Base-by-base conservation (phyloP, 2,329 filamentous ascomycete species). In the Ascochyta clinopodiicola region DNA sequence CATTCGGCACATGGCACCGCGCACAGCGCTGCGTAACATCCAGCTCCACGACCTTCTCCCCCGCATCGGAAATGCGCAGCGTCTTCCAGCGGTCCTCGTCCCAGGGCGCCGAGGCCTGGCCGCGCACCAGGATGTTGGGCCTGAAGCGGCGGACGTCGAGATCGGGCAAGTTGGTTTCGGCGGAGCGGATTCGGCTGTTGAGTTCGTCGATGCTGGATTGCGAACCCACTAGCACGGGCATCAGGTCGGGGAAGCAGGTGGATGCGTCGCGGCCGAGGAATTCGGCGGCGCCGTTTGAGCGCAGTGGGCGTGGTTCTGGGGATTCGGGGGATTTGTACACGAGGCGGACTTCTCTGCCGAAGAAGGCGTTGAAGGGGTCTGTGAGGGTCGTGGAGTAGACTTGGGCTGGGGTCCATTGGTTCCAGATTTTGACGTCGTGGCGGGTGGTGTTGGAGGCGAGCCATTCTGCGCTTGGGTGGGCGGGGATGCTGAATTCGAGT, bases 41-140 rank as follows among this genome's bases (percentile, higher is more conserved):
- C 31, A 87, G 62, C 22, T 77, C 77, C 9, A 42, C 35, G 7
- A 56, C 42, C 19, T 31, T 43, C 40, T 43, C 51, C 10, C 56
- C 61, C 10, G 50, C 19, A 0, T 64, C 55, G 3, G 51, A 44
- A 44, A 86, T 79, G 9, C 81, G 76, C 0, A 88, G 74, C 3
- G 80, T 78, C 73, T 87, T 88, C 86, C 86, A 88, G 15, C 78
- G 78, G 68, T 88, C 86, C 67, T 88, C 86, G 34, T 79, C 79
- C 86, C 86, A 88, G 0, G 86, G 80, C 48, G 76, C 74, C 35
- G 76, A 74, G 0, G 57, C 35, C 12, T 66, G 49, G 1, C 86
- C 86, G 13, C 76, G 75, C 38, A 88, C 79, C 21, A 88, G 78
- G 51, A 88, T 84, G 68, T 88, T 88, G 1, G 86, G 85, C 17